These are phyloP conservation scores for Dactylonectria estremocensis DNA, from an alignment of 2,329 filamentous ascomycete genomes.

Conservation along the genomic window DNA sequence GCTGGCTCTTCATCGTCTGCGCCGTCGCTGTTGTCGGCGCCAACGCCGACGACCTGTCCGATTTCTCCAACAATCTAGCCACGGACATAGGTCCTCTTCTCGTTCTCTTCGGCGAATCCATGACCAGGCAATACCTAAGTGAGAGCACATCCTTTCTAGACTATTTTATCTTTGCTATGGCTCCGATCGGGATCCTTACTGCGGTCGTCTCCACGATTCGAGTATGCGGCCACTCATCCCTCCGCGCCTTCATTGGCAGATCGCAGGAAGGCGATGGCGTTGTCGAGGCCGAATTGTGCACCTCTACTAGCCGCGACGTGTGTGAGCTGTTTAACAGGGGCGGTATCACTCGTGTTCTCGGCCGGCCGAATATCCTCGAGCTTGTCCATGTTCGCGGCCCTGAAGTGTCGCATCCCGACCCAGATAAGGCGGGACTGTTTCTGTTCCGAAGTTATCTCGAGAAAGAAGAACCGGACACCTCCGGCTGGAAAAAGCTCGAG, in stretches of 20 bases:
- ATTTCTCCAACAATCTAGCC: constrained; percentile 38
- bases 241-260: constrained; percentile 58
- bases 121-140: constrained; percentile 58
- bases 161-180: constrained; percentile 53
- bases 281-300: constrained; percentile 57
- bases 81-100: constrained; percentile 54
- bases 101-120: constrained; percentile 56
- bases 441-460: neutral
- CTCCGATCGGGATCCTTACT: constrained; percentile 58
- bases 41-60: neutral
- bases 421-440: neutral
- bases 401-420: neutral
- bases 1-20: neutral
- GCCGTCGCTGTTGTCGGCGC: neutral
- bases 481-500: neutral
- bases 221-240: constrained; percentile 47
- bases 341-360: constrained; percentile 52
- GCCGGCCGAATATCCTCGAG: constrained; percentile 52
- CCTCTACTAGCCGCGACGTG: constrained; percentile 57
- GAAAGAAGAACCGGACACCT: neutral
- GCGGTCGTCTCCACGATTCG: constrained; percentile 52
- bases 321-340: constrained; percentile 57
- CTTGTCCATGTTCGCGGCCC: constrained; percentile 39
- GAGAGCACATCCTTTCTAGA: constrained; percentile 50
- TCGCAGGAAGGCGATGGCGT: constrained; percentile 52